A percentile compares a stretch with the other conserved stretches of the same genome.
Conservation (phyloP, 2,329 filamentous ascomycete species). For the Xylariaceae sp. region DNA sequence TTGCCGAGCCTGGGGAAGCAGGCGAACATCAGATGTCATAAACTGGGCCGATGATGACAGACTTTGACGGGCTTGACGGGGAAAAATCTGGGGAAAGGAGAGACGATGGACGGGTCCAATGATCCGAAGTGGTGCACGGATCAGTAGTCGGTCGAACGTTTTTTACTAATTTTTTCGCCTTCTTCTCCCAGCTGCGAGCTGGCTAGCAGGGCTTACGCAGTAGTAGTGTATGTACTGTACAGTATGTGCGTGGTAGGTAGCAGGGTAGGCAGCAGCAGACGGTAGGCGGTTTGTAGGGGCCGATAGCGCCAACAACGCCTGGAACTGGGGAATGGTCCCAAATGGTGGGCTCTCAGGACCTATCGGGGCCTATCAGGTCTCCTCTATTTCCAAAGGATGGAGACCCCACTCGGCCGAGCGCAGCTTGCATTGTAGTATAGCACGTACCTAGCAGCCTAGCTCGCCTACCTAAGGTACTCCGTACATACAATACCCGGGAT, state of each 20-base stretch:
- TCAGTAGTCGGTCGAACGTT: not conserved
- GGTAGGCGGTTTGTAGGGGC: no score
- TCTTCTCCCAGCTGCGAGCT: not conserved
- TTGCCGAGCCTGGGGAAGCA: not conserved
- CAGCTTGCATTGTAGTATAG: not conserved
- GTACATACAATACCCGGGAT: conserved; percentile 31
- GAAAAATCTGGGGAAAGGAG: not conserved
- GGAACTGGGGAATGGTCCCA: not conserved
- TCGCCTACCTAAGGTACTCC: not conserved
- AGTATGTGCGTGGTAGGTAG: no score
- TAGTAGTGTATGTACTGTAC: no score
- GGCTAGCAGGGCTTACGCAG: not conserved
- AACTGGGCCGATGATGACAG: not conserved
- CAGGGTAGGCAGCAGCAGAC: no score
- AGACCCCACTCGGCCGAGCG: conserved; percentile 1
- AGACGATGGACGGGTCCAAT: not conserved
- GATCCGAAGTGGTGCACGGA: not conserved
- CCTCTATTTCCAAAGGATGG: conserved; percentile 18
- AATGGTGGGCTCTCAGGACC: not conserved
- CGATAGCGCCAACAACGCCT: not conserved
- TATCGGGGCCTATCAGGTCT: conserved; percentile 16
- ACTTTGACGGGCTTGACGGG: no score
- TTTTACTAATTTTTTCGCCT: no score
- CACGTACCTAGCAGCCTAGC: not conserved
- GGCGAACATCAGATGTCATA: not conserved